Conservation (phyloP, 495 filamentous ascomycete genomes). For the Oleoguttula mirabilis region DNA sequence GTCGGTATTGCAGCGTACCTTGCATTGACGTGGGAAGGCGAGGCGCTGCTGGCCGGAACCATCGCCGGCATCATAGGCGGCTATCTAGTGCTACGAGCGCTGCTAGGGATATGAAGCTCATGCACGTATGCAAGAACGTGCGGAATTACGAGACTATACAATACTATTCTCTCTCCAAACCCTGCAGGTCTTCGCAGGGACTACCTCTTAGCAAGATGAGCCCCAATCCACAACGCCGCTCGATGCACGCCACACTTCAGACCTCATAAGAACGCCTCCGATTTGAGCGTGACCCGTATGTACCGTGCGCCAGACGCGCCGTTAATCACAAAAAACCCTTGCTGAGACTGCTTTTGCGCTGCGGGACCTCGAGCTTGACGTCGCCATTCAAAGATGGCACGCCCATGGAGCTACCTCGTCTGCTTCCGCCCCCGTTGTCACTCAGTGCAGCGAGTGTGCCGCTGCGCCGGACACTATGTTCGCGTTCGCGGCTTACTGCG, state of each 20-base stretch:
- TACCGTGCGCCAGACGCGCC: conserved; percentile 9
- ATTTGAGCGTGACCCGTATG: conserved; percentile 7
- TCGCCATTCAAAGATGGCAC: conserved; percentile 19
- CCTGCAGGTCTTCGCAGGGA: no score
- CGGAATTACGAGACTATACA: conserved; percentile 13
- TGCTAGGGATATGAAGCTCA: conserved; percentile 1
- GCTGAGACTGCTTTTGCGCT: conserved; percentile 23
- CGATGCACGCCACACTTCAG: background rate
- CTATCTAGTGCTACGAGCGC: conserved; percentile 8
- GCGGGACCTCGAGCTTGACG: conserved; percentile 24
- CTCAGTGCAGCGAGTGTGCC: conserved; percentile 26
- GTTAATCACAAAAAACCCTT: conserved; percentile 32
- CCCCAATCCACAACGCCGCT: no score
- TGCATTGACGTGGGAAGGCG: conserved; percentile 49
- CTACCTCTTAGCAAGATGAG: no score
- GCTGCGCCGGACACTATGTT: conserved; percentile 28
- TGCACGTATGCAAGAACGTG: background rate
- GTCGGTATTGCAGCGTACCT: conserved; percentile 47
- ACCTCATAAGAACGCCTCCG: conserved; percentile 22
- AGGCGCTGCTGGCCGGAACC: conserved; percentile 33
- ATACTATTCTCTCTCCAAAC: conserved; percentile 3
- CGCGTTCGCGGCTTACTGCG: conserved; percentile 50
- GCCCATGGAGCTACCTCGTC: conserved; percentile 29
- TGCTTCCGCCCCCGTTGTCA: conserved; percentile 28
- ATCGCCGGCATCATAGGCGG: conserved; percentile 13